Conservation (phyloP, 768 basidiomycete genomes). For the Boletus coccyginus region DNA sequence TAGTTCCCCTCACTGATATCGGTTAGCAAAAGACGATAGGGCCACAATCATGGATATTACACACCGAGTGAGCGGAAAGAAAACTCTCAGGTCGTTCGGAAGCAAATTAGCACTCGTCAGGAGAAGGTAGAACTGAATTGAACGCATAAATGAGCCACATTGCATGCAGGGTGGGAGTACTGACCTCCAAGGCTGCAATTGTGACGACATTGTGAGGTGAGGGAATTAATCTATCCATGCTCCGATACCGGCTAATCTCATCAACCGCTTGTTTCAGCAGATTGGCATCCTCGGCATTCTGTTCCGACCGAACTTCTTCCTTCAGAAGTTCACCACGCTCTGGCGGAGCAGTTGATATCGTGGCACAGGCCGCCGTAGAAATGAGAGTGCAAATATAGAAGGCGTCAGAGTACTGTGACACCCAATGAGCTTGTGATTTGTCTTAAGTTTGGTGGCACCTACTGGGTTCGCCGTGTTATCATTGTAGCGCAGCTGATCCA, state of each 20-base stretch:
- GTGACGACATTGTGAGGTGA: conserved; percentile 94
- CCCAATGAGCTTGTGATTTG: conserved; percentile 1
- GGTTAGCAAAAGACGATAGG: conserved; percentile 8
- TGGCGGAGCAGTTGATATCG: conserved; percentile 72
- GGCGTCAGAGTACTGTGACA: conserved; percentile 78
- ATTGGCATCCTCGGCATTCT: conserved; percentile 64
- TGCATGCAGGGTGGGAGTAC: conserved; percentile 19
- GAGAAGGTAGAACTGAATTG: conserved; percentile 70
- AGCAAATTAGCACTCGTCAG: conserved; percentile 75
- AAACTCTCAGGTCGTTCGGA: conserved; percentile 70
- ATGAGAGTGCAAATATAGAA: conserved; percentile 88
- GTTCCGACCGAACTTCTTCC: conserved; percentile 62
- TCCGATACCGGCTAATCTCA: conserved; percentile 89
- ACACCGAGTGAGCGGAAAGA: conserved; percentile 88
- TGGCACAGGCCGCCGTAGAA: conserved; percentile 74
- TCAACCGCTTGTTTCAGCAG: conserved; percentile 72
- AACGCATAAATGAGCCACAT: conserved; percentile 3
- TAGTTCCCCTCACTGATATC: conserved; percentile 84
- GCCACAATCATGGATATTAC: conserved; percentile 21
- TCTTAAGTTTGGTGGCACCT: conserved; percentile 28
- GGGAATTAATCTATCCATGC: conserved; percentile 93
- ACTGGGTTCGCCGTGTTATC: conserved; percentile 92
- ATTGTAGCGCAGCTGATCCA: conserved; percentile 92
- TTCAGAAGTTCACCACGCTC: conserved; percentile 78
- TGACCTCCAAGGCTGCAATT: conserved; percentile 84